phyloP scores from a whole-genome alignment of 148 eudicot genomes.

The Spergularia marina region DNA sequence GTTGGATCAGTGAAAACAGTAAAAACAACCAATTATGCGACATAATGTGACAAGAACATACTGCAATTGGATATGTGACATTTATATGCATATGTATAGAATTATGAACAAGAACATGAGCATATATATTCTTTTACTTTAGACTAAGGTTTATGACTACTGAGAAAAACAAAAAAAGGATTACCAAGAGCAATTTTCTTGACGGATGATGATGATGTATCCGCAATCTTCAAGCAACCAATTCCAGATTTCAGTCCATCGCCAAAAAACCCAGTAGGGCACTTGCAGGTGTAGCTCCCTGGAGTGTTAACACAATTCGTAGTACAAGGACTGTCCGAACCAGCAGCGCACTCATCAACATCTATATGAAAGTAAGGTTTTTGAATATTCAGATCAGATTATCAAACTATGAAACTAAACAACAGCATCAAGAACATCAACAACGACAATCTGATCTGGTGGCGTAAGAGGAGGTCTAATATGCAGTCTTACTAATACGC shows the following conservation, averaged over 20 bases:
- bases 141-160: no score
- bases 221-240: constrained; percentile 20
- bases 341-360: constrained; percentile 34
- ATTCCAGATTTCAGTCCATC: constrained; percentile 31
- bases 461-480: neutral
- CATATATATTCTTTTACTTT: no score
- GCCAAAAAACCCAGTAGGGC: constrained; percentile 35
- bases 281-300: constrained; percentile 30
- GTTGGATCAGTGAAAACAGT: no score
- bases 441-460: neutral
- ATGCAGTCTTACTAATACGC: no score
- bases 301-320: constrained; percentile 28
- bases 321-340: constrained; percentile 27
- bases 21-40: no score
- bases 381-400: neutral
- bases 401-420: neutral
- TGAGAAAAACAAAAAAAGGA: neutral
- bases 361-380: constrained; percentile 22
- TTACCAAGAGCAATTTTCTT: constrained; percentile 30
- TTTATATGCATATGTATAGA: no score
- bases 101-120: no score
- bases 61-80: no score
- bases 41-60: no score
- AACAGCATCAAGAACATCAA: neutral
- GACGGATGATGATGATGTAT: constrained; percentile 8